Evolutionary conservation across 2,329 filamentous ascomycete species (phyloP), one percentile per base, ranked within the genome.

Genomic region (Paecilomyces dactylethromorphus): DNA sequence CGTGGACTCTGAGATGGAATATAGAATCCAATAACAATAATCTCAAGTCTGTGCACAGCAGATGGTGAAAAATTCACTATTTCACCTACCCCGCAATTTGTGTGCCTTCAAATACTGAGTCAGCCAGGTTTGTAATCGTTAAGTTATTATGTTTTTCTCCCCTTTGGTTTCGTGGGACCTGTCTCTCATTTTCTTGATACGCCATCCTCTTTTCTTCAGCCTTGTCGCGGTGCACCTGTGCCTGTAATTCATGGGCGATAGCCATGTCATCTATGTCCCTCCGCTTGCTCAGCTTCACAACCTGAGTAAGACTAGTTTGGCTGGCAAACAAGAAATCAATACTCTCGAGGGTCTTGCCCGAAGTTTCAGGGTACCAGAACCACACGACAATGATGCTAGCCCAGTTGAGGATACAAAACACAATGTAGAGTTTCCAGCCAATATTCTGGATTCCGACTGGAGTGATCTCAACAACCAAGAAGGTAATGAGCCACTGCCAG

Each of bases 381-480:
- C 78, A 79, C 18, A 78, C 73, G 15, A 76, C 71, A 2, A 78
- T 77, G 1, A 82, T 73, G 63, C 81, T 81, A 6, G 69, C 64
- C 55, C 68, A 74, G 61, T 80, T 79, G 68, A 77, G 71, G 3
- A 75, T 64, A 10, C 65, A 71, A 71, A 69, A 76, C 49, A 72
- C 71, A 54, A 78, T 74, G 61, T 76, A 78, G 59, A 75, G 75
- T 21, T 66, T 65, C 72, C 73, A 75, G 0, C 65, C 62, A 0
- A 76, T 66, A 54, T 59, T 68, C 10, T 70, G 58, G 52, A 78
- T 76, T 2, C 75, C 74, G 0, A 71, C 71, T 1, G 75, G 76
- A 1, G 76, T 79, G 56, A 77, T 73, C 58, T 74, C 68, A 35
- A 74, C 71, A 15, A 75, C 68, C 35, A 62, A 22, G 53, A 60